A percentile compares a stretch with the other conserved stretches of the same genome.
phyloP scores from a whole-genome alignment of 768 basidiomycete species.

The Mycena metata region DNA sequence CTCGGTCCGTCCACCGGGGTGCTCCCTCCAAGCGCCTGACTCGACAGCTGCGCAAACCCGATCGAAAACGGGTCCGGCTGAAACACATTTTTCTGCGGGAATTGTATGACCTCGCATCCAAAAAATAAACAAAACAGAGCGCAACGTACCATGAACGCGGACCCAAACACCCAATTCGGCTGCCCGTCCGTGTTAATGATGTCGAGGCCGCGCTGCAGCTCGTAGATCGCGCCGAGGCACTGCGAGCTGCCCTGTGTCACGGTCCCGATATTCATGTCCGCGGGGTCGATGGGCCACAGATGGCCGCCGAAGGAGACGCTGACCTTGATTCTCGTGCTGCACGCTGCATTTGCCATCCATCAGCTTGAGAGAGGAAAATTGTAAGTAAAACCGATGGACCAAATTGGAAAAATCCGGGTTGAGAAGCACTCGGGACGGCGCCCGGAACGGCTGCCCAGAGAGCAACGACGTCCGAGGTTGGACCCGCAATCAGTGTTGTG shows the following conservation, averaged over 20 bases:
- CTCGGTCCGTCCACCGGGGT: background rate
- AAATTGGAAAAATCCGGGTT: background rate
- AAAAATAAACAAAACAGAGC: background rate
- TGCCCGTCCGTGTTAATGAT: background rate
- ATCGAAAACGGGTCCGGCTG: conserved; percentile 7
- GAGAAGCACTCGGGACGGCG: background rate
- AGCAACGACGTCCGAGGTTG: background rate
- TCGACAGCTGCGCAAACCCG: conserved; percentile 12
- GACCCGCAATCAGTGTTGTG: conserved; percentile 1
- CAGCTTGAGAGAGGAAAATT: conserved; percentile 2
- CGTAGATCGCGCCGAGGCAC: conserved; percentile 13
- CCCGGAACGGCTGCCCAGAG: conserved; percentile 1
- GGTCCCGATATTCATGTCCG: background rate
- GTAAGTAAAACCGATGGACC: background rate
- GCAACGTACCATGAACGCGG: conserved; percentile 1
- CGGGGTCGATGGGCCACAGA: conserved; percentile 11
- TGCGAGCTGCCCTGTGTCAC: conserved; percentile 3
- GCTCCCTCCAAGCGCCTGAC: background rate
- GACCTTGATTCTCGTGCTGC: background rate
- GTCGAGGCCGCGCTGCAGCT: background rate
- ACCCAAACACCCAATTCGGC: conserved; percentile 14
- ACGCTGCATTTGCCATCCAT: conserved; percentile 1
- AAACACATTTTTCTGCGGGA: conserved; percentile 6
- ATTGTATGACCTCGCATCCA: background rate
- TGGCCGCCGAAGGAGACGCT: background rate